A percentile compares a stretch with the other conserved stretches of the same genome.
These are phyloP conservation scores for Artemisia annua DNA, from an alignment of 129 eudicot species.

Conservation along the genomic window DNA sequence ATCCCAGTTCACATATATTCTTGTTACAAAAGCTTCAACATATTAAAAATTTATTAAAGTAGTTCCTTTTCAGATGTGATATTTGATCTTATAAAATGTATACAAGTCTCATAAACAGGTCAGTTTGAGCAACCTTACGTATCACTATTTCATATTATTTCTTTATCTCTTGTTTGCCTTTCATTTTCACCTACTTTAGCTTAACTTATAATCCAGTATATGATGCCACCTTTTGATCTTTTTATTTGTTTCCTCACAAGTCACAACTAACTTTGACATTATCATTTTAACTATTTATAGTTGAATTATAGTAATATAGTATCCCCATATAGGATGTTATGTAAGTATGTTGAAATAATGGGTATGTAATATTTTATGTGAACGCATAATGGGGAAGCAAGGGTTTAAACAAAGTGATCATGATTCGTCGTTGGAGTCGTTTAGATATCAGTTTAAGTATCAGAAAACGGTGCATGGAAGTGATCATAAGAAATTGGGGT, in stretches of 20 bases:
- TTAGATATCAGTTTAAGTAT: conserved; percentile 39
- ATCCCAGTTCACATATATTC: not conserved
- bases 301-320: not conserved
- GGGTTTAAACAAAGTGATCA: conserved; percentile 38
- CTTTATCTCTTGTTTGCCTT: conserved; percentile 32
- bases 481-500: conserved; percentile 45
- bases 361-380: not conserved
- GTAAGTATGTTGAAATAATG: not conserved
- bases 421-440: not conserved
- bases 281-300: conserved; percentile 9
- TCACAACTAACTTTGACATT: conserved; percentile 43
- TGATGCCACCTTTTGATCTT: conserved; percentile 44
- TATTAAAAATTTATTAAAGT: conserved; percentile 9
- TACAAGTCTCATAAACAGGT: conserved; percentile 32
- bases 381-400: conserved; percentile 50
- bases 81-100: conserved; percentile 25
- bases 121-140: conserved; percentile 32
- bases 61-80: conserved; percentile 51
- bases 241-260: conserved; percentile 33
- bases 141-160: conserved; percentile 19
- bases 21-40: conserved; percentile 18
- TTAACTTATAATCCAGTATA: conserved; percentile 65
- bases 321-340: not conserved
- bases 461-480: conserved; percentile 39
- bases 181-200: conserved; percentile 51